Evolutionary conservation across 495 filamentous ascomycete genomes (phyloP).

Genomic region (Aspergillus diversus): DNA sequence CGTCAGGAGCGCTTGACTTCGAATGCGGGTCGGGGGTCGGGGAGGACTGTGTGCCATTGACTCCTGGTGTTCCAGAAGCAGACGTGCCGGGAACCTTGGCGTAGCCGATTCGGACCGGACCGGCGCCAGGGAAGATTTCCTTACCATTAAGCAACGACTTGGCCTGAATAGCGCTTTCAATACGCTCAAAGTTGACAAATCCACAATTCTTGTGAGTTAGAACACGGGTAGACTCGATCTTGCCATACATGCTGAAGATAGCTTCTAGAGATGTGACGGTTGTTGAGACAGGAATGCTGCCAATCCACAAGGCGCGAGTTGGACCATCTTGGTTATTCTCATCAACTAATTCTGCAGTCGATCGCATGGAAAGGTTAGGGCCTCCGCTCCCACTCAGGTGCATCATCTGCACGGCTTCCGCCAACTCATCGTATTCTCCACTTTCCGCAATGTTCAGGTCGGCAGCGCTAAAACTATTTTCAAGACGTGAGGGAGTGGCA

Average conservation of each 20-base stretch:
- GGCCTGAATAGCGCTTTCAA: slow-evolving; percentile 87
- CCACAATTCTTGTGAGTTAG: slow-evolving; percentile 99
- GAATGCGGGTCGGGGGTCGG: slow-evolving; percentile 84
- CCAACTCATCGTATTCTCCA: slow-evolving; percentile 70
- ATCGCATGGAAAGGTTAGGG: slow-evolving; percentile 54
- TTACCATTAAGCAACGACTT: slow-evolving; percentile 88
- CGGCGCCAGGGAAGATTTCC: slow-evolving; percentile 97
- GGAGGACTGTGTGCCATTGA: slow-evolving; percentile 82
- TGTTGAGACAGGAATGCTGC: slow-evolving; percentile 96
- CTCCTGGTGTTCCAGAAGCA: slow-evolving; percentile 75
- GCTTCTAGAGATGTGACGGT: slow-evolving; percentile 90
- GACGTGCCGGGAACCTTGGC: slow-evolving; percentile 92
- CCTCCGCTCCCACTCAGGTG: slow-evolving; percentile 68
- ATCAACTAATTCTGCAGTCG: slow-evolving; percentile 52
- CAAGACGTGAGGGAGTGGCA: slow-evolving; percentile 75
- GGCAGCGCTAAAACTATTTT: slow-evolving; percentile 78
- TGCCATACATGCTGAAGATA: slow-evolving; percentile 89
- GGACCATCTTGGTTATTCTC: slow-evolving; percentile 85
- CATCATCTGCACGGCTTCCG: slow-evolving; percentile 79
- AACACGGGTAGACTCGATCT: slow-evolving; percentile 89
- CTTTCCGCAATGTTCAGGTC: slow-evolving; percentile 75
- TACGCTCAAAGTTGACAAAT: slow-evolving; percentile 93
- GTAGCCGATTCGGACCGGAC: slow-evolving; percentile 93
- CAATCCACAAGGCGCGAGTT: slow-evolving; percentile 93
- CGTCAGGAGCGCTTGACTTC: slow-evolving; percentile 37